A percentile compares a stretch with the other conserved stretches of the same genome.
These are phyloP conservation scores for Trebouxia gelatinosa DNA, from an alignment of 163 green algal genomes.

Conservation along the genomic window DNA sequence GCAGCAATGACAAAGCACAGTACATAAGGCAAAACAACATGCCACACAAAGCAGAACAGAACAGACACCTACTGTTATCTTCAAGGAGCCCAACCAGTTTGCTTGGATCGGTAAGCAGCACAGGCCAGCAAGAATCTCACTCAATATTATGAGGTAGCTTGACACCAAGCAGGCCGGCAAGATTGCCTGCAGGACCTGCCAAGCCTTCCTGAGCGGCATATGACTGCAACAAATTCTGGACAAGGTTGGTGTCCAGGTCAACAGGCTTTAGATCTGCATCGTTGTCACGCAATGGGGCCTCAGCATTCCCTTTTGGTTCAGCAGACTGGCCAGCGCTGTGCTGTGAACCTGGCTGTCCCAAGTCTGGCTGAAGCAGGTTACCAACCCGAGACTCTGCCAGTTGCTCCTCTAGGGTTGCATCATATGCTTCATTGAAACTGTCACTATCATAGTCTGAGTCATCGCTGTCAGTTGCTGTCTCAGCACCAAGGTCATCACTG, in stretches of 20 bases:
- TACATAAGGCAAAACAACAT: too few species aligned
- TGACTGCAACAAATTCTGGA: constrained; percentile 81
- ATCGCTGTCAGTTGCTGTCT: constrained; percentile 81
- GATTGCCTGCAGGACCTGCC: constrained; percentile 80
- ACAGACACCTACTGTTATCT: too few species aligned
- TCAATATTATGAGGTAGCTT: constrained; percentile 52
- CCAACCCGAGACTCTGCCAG: constrained; percentile 52
- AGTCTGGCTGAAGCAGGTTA: constrained; percentile 68
- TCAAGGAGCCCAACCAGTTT: too few species aligned
- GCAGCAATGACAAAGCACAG: too few species aligned
- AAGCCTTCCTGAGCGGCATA: constrained; percentile 77
- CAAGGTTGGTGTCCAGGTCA: constrained; percentile 89
- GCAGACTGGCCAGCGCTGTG: not conserved
- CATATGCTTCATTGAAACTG: not conserved
- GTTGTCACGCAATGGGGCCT: too few species aligned
- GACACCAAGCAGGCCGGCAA: constrained; percentile 82
- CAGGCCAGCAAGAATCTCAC: too few species aligned
- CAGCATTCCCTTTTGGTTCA: not conserved
- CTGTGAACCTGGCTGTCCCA: not conserved
- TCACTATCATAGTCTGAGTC: too few species aligned
- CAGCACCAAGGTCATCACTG: too few species aligned
- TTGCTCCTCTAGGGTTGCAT: constrained; percentile 53
- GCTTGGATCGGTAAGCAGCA: too few species aligned
- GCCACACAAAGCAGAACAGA: too few species aligned
- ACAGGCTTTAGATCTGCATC: constrained; percentile 60